Conservation (phyloP, 2,329 filamentous ascomycete genomes). For the Ilyonectria destructans region DNA sequence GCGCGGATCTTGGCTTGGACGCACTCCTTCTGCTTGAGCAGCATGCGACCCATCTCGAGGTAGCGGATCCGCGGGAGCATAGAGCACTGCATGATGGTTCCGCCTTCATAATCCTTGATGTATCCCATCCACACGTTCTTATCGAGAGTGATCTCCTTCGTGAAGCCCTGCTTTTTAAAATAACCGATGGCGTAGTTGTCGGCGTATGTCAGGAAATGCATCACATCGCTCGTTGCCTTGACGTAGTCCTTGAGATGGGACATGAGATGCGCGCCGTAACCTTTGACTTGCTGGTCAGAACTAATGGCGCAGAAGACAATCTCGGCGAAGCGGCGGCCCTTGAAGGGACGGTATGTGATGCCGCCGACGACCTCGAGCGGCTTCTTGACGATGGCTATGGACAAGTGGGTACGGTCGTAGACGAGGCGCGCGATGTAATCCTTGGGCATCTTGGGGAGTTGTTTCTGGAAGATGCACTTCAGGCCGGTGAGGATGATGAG, state of each 20-base stretch:
- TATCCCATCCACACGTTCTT: conserved; percentile 98
- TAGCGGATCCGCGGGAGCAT: conserved; percentile 98
- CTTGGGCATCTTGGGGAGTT: conserved; percentile 99
- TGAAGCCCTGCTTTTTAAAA: conserved; percentile 99
- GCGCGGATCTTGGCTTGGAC: conserved; percentile 96
- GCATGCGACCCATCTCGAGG: conserved; percentile 92
- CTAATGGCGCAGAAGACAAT: conserved; percentile 99
- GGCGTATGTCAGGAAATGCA: conserved; percentile 99
- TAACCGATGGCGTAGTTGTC: conserved; percentile 99
- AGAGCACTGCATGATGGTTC: conserved; percentile 98
- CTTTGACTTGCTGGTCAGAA: conserved; percentile 98
- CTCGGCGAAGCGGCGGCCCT: conserved; percentile 92
- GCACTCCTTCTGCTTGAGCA: conserved; percentile 96
- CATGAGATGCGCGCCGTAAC: conserved; percentile 98
- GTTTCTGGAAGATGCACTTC: conserved; percentile 99
- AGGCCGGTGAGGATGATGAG: conserved; percentile 95
- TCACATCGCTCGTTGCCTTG: conserved; percentile 95
- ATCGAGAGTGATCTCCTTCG: conserved; percentile 96
- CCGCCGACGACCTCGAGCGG: conserved; percentile 96
- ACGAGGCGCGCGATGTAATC: conserved; percentile 98
- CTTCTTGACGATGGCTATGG: conserved; percentile 97
- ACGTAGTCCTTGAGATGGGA: conserved; percentile 98
- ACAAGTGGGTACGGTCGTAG: conserved; percentile 96
- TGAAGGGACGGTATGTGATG: conserved; percentile 97
- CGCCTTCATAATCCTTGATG: conserved; percentile 99